Evolutionary conservation across 2,329 filamentous ascomycete species (phyloP).

Genomic region (Fusarium papillatum): DNA sequence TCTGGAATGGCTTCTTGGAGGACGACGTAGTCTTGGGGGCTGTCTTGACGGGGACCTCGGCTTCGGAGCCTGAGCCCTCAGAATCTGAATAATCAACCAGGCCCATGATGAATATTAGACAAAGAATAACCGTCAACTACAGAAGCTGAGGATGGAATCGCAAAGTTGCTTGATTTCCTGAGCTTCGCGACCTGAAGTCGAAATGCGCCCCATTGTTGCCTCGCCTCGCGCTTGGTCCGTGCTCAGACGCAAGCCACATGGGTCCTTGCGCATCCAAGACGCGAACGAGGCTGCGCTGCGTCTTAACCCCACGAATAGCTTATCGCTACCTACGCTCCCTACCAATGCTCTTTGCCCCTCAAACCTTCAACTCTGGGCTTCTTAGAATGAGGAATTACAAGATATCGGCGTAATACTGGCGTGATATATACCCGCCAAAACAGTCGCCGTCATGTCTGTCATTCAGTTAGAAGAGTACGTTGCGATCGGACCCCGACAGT

Average conservation of each 20-base stretch:
- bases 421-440: conserved; percentile 12
- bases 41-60: conserved; percentile 47
- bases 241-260: conserved; percentile 36
- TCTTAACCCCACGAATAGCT: conserved; percentile 32
- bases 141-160: conserved; percentile 4
- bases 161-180: conserved; percentile 17
- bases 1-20: conserved; percentile 77
- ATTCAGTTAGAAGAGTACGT: conserved; percentile 56
- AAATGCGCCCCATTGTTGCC: conserved; percentile 26
- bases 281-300: conserved; percentile 42
- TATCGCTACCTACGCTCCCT: conserved; percentile 17
- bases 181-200: conserved; percentile 11
- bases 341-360: conserved; percentile 11
- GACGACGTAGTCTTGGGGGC: conserved; percentile 48
- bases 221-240: conserved; percentile 28
- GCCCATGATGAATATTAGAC: conserved; percentile 67
- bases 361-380: not conserved
- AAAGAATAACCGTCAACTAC: not conserved
- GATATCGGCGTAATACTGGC: conserved; percentile 6
- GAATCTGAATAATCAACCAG: conserved; percentile 90
- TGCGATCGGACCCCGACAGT: not conserved
- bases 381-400: conserved; percentile 34
- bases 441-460: conserved; percentile 49
- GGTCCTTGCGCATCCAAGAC: conserved; percentile 9
- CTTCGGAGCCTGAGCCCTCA: conserved; percentile 79